phyloP scores from a whole-genome alignment of 228 moss, liverwort and hornwort species.

The Sphagnum magellanicum region DNA sequence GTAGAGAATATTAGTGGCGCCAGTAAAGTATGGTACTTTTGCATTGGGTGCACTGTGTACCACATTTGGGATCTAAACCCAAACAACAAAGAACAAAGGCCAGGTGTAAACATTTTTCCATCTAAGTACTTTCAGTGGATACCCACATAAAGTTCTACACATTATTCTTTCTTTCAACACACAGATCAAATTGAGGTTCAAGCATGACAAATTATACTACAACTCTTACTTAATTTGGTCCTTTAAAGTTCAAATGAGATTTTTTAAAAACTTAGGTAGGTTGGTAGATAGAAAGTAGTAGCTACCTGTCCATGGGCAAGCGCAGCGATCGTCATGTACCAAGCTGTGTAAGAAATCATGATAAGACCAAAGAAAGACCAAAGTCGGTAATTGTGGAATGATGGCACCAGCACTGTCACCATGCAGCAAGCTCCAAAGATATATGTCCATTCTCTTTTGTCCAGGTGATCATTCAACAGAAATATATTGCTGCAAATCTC shows the following conservation, averaged over 20 bases:
- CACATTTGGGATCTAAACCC: too few species aligned
- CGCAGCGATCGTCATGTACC: constrained; percentile 92
- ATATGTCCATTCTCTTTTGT: constrained; percentile 95
- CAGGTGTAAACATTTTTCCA: too few species aligned
- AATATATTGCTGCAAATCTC: constrained; percentile 65
- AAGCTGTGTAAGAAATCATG: constrained; percentile 84
- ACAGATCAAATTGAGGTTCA: too few species aligned
- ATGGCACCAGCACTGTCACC: constrained; percentile 66
- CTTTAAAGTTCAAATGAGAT: too few species aligned
- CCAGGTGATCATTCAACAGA: constrained; percentile 56
- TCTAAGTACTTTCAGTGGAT: too few species aligned
- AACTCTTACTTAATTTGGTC: too few species aligned
- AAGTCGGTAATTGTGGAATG: constrained; percentile 76
- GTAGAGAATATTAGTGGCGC: constrained; percentile 95
- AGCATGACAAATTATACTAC: too few species aligned
- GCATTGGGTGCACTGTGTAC: constrained; percentile 63
- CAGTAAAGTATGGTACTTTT: constrained; percentile 82
- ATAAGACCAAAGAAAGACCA: constrained; percentile 85
- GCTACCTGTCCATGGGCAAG: constrained; percentile 79
- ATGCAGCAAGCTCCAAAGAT: constrained; percentile 86
- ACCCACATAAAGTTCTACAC: too few species aligned
- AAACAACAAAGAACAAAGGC: too few species aligned
- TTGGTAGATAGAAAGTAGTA: too few species aligned
- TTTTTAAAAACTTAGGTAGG: too few species aligned
- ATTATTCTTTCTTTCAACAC: too few species aligned